Evolutionary conservation across 352 stramenopile species (phyloP).

Genomic region (Pythium guiyangense): DNA sequence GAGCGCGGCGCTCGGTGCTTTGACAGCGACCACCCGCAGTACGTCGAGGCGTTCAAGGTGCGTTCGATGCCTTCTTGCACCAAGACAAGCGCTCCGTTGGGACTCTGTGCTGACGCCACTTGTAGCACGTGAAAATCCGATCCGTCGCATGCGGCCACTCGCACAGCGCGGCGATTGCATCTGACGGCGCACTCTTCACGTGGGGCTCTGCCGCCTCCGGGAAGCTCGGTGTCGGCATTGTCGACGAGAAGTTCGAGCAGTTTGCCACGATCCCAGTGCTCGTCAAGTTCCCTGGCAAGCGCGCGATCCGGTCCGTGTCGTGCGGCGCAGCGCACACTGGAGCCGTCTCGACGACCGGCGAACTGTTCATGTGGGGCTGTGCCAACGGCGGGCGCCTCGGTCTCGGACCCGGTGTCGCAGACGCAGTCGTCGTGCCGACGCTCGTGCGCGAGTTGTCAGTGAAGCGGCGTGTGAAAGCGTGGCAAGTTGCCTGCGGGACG

Average conservation of each 20-base stretch:
- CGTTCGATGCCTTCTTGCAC: constrained; percentile 18
- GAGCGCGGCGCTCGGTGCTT: constrained; percentile 46
- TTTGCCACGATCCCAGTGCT: constrained; percentile 61
- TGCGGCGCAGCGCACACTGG: constrained; percentile 86
- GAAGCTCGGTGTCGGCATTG: constrained; percentile 86
- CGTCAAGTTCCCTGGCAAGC: constrained; percentile 63
- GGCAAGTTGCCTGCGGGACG: constrained; percentile 66
- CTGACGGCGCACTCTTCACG: constrained; percentile 73
- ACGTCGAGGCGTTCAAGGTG: constrained; percentile 50
- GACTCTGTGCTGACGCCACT: not conserved
- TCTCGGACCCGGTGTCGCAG: constrained; percentile 63
- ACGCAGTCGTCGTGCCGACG: constrained; percentile 65
- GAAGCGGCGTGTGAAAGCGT: constrained; percentile 57
- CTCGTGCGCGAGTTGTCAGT: constrained; percentile 73
- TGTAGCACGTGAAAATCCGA: constrained; percentile 37
- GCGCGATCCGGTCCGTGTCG: constrained; percentile 72
- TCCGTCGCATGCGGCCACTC: constrained; percentile 71
- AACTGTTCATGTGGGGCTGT: constrained; percentile 89
- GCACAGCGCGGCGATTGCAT: constrained; percentile 84
- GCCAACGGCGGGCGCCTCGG: constrained; percentile 90
- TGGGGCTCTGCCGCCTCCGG: constrained; percentile 84
- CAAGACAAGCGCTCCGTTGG: constrained; percentile 4
- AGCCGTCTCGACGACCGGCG: constrained; percentile 53
- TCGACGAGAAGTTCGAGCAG: constrained; percentile 80
- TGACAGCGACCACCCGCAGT: constrained; percentile 59